Evolutionary conservation across 2,329 filamentous ascomycete species (phyloP).

Genomic region (Fusarium sp.): DNA sequence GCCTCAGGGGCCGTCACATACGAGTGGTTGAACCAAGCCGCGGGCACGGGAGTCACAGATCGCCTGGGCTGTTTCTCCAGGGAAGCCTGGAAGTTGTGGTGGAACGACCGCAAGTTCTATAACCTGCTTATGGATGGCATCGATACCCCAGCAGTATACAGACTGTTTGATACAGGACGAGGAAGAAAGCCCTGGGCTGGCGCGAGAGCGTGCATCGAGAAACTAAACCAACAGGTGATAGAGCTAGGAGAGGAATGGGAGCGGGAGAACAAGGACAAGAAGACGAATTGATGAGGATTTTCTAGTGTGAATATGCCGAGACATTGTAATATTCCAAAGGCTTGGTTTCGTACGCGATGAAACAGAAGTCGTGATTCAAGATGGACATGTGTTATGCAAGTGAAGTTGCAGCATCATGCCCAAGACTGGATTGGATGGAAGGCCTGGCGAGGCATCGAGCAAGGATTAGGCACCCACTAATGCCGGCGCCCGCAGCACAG

Average conservation of each 20-base stretch:
- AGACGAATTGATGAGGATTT: slow-evolving; percentile 28
- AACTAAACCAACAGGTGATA: slow-evolving; percentile 45
- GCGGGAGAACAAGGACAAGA: slow-evolving; percentile 42
- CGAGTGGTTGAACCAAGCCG: slow-evolving; percentile 58
- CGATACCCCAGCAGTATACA: slow-evolving; percentile 57
- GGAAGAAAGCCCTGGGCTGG: slow-evolving; percentile 59
- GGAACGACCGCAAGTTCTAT: slow-evolving; percentile 58
- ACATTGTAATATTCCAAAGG: background rate
- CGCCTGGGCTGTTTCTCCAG: slow-evolving; percentile 57
- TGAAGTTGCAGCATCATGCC: background rate
- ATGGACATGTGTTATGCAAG: background rate
- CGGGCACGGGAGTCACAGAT: slow-evolving; percentile 60
- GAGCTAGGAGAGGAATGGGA: slow-evolving; percentile 42
- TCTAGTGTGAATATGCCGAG: background rate
- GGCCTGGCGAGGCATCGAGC: slow-evolving; percentile 4
- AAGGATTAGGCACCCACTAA: slow-evolving; percentile 17
- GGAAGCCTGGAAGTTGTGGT: slow-evolving; percentile 62
- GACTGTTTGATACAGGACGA: slow-evolving; percentile 58
- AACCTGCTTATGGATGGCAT: slow-evolving; percentile 57
- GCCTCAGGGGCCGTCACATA: slow-evolving; percentile 42
- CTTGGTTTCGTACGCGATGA: background rate
- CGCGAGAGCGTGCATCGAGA: slow-evolving; percentile 52
- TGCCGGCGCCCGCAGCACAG: slow-evolving; percentile 16
- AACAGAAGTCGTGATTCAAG: background rate
- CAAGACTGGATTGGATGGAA: background rate